Evolutionary conservation across 2,329 filamentous ascomycete genomes (phyloP).

Genomic region (Aureobasidium namibiae): DNA sequence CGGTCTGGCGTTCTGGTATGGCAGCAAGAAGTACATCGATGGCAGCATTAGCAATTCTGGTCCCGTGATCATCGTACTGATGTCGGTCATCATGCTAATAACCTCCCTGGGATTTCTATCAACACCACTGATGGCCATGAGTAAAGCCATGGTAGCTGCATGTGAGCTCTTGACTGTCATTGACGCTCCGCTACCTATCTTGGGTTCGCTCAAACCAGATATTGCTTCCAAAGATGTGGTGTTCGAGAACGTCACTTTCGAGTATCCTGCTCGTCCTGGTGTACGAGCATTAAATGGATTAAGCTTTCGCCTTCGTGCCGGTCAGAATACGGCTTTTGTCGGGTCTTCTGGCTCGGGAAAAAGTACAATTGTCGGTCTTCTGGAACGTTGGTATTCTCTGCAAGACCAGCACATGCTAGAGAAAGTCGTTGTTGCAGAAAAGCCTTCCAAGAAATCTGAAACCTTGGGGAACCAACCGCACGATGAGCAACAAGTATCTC

Average conservation of each 20-base stretch:
- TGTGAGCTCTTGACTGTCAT: neutral
- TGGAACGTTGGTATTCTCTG: slow-evolving; percentile 80
- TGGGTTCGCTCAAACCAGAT: neutral
- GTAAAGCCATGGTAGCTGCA: neutral
- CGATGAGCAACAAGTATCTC: neutral
- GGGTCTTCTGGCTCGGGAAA: slow-evolving; percentile 94
- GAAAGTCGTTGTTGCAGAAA: neutral
- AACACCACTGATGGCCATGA: neutral
- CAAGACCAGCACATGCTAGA: neutral
- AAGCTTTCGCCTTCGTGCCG: slow-evolving; percentile 71
- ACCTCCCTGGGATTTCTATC: neutral
- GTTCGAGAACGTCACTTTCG: slow-evolving; percentile 78
- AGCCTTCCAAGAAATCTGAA: no score
- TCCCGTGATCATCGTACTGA: neutral
- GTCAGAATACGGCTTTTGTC: slow-evolving; percentile 94
- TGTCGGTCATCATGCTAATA: neutral
- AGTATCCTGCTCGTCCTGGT: slow-evolving; percentile 87
- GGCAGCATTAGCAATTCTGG: neutral
- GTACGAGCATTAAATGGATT: slow-evolving; percentile 85
- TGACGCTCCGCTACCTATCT: neutral
- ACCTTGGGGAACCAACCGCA: neutral
- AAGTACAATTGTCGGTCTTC: slow-evolving; percentile 81
- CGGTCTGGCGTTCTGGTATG: slow-evolving; percentile 61
- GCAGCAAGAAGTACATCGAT: slow-evolving; percentile 35
- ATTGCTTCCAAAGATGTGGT: slow-evolving; percentile 69